Evolutionary conservation across 2,329 filamentous ascomycete species (phyloP).

Genomic region (Mollisia scopiformis): DNA sequence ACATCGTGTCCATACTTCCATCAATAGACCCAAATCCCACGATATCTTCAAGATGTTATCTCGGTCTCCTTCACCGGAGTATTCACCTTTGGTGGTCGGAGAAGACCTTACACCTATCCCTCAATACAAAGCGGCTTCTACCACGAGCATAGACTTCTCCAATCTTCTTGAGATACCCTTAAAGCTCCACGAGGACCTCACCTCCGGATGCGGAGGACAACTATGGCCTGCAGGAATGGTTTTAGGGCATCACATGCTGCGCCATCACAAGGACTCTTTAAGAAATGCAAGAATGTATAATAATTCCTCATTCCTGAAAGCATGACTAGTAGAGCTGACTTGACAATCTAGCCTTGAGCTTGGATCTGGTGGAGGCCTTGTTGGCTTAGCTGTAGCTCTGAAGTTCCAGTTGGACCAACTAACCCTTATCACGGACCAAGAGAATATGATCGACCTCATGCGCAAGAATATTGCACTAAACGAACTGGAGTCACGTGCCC

Average conservation of each 20-base stretch:
- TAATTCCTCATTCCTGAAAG: constrained; percentile 7
- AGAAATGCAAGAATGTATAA: constrained; percentile 69
- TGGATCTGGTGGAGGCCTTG: constrained; percentile 88
- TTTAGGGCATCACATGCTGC: constrained; percentile 82
- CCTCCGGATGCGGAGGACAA: constrained; percentile 87
- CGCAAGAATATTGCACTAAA: constrained; percentile 86
- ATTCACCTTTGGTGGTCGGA: constrained; percentile 45
- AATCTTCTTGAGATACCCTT: constrained; percentile 73
- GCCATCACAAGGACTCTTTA: constrained; percentile 68
- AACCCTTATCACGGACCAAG: constrained; percentile 86
- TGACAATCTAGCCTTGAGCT: constrained; percentile 72
- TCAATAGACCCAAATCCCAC: not conserved
- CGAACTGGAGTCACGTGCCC: constrained; percentile 62
- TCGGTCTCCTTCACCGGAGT: constrained; percentile 35
- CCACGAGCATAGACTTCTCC: constrained; percentile 65
- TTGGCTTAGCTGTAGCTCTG: constrained; percentile 66
- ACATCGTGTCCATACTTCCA: not conserved
- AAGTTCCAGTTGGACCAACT: constrained; percentile 56
- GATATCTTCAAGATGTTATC: constrained; percentile 25
- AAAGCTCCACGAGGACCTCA: constrained; percentile 81
- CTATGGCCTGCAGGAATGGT: constrained; percentile 95
- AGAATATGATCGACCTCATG: constrained; percentile 85
- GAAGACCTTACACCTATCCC: constrained; percentile 63
- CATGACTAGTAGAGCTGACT: constrained; percentile 5
- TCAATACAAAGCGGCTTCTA: constrained; percentile 57